Evolutionary conservation across 1,284 basidiomycete species (phyloP).

Genomic region (Fomitiporia mediterranea): DNA sequence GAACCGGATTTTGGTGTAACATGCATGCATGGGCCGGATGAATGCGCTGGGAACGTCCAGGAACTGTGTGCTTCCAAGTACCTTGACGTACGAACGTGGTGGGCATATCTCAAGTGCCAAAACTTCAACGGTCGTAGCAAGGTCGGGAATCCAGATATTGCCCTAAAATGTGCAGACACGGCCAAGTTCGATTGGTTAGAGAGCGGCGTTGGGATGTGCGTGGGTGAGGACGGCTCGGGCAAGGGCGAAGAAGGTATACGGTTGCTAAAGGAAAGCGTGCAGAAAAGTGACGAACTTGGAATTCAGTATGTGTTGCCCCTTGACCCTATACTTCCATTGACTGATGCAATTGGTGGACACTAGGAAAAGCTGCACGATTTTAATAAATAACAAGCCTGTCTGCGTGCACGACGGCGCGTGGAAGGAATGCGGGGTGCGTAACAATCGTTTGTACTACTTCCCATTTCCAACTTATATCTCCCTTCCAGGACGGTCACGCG

Average conservation of each 20-base stretch:
- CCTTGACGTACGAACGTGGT: slow-evolving; percentile 52
- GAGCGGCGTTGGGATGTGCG: slow-evolving; percentile 54
- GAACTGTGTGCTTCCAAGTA: slow-evolving; percentile 73
- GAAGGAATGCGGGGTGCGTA: slow-evolving; percentile 80
- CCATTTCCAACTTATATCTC: background rate
- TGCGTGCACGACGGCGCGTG: slow-evolving; percentile 78
- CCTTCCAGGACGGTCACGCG: slow-evolving; percentile 66
- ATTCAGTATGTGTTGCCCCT: slow-evolving; percentile 46
- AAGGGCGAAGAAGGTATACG: slow-evolving; percentile 54
- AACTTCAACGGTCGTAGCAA: slow-evolving; percentile 62
- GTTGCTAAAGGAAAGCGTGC: slow-evolving; percentile 58
- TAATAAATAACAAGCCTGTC: slow-evolving; percentile 63
- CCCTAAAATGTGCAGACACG: slow-evolving; percentile 58
- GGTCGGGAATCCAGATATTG: slow-evolving; percentile 64
- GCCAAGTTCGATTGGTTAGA: slow-evolving; percentile 66
- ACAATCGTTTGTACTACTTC: background rate
- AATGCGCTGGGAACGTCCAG: slow-evolving; percentile 86
- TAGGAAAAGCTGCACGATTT: slow-evolving; percentile 81
- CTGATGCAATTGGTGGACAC: slow-evolving; percentile 6
- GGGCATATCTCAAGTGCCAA: slow-evolving; percentile 72
- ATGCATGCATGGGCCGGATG: slow-evolving; percentile 74
- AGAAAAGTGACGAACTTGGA: slow-evolving; percentile 41
- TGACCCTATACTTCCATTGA: too few relatives aligned
- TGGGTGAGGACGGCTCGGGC: slow-evolving; percentile 52
- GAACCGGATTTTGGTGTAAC: slow-evolving; percentile 66